Evolutionary conservation across 768 basidiomycete genomes (phyloP).

Genomic region (Cantharellus cinnabarinus): DNA sequence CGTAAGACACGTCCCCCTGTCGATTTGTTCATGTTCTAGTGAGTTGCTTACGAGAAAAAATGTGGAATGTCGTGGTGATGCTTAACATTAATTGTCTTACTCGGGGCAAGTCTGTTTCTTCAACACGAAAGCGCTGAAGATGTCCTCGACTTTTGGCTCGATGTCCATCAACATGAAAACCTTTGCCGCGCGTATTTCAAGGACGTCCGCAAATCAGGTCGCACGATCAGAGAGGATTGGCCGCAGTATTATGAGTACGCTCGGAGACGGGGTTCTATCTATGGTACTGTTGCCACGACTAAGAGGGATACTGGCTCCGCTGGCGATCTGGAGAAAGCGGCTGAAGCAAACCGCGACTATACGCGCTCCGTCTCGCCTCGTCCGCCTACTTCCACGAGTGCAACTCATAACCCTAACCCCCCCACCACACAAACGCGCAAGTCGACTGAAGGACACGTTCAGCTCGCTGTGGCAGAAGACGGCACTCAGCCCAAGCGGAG

Average conservation of each 20-base stretch:
- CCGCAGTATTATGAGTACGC: slow-evolving; percentile 96
- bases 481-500: slow-evolving; percentile 2
- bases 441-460: slow-evolving; percentile 21
- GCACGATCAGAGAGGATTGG: slow-evolving; percentile 91
- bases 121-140: slow-evolving; percentile 94
- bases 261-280: slow-evolving; percentile 76
- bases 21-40: slow-evolving; percentile 99
- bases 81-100: not conserved
- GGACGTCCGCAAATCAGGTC: slow-evolving; percentile 87
- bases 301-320: slow-evolving; percentile 20
- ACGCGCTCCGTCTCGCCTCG: slow-evolving; percentile 7
- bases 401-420: slow-evolving; percentile 13
- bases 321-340: slow-evolving; percentile 45
- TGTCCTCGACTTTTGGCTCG: slow-evolving; percentile 94
- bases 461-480: not conserved
- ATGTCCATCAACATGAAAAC: slow-evolving; percentile 98
- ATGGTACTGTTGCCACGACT: slow-evolving; percentile 80
- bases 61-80: not conserved
- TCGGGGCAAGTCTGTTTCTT: slow-evolving; percentile 54
- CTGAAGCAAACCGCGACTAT: slow-evolving; percentile 28
- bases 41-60: slow-evolving; percentile 20
- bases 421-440: slow-evolving; percentile 39
- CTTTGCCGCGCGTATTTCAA: slow-evolving; percentile 98
- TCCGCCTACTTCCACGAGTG: slow-evolving; percentile 34
- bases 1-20: slow-evolving; percentile 84